phyloP scores from a whole-genome alignment of 495 filamentous ascomycete genomes.

The Hypoxylon lienhwacheense region DNA sequence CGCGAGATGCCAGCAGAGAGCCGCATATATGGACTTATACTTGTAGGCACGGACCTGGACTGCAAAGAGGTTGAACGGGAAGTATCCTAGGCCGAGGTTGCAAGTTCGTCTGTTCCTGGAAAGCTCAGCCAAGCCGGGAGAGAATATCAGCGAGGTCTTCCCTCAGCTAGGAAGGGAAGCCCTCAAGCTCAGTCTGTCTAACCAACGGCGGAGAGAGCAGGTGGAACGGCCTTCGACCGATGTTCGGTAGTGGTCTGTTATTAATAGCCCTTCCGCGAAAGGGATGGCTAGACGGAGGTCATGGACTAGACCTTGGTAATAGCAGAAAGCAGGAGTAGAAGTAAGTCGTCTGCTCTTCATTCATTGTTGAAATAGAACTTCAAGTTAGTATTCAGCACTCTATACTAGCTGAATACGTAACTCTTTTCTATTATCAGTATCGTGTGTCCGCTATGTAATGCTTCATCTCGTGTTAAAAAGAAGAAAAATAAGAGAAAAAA shows the following conservation, averaged over 20 bases:
- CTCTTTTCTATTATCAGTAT: too few relatives aligned
- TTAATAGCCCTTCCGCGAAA: slow-evolving; percentile 10
- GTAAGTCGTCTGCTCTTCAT: slow-evolving; percentile 10
- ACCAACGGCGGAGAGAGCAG: slow-evolving; percentile 31
- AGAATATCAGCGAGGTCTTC: slow-evolving; percentile 42
- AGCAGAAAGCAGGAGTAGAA: slow-evolving; percentile 14
- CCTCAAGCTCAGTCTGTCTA: slow-evolving; percentile 30
- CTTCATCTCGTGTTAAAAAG: too few relatives aligned
- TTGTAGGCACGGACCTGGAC: slow-evolving; percentile 46
- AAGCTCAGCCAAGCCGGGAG: slow-evolving; percentile 45
- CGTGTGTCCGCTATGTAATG: too few relatives aligned
- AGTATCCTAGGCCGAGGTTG: slow-evolving; percentile 35
- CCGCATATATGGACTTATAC: slow-evolving; percentile 39
- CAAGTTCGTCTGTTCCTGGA: slow-evolving; percentile 40
- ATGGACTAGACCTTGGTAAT: slow-evolving; percentile 27
- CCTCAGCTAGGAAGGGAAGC: slow-evolving; percentile 37
- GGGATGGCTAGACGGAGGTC: slow-evolving; percentile 26
- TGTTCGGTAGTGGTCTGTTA: not conserved
- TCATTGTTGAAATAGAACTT: too few relatives aligned
- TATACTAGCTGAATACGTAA: too few relatives aligned
- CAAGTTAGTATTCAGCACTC: too few relatives aligned
- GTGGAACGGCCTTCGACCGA: slow-evolving; percentile 14
- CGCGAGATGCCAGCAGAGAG: slow-evolving; percentile 22
- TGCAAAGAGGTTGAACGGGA: slow-evolving; percentile 30
- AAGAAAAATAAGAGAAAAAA: too few relatives aligned